phyloP scores from a whole-genome alignment of 345 rosid species.

The Linum trigynum region DNA sequence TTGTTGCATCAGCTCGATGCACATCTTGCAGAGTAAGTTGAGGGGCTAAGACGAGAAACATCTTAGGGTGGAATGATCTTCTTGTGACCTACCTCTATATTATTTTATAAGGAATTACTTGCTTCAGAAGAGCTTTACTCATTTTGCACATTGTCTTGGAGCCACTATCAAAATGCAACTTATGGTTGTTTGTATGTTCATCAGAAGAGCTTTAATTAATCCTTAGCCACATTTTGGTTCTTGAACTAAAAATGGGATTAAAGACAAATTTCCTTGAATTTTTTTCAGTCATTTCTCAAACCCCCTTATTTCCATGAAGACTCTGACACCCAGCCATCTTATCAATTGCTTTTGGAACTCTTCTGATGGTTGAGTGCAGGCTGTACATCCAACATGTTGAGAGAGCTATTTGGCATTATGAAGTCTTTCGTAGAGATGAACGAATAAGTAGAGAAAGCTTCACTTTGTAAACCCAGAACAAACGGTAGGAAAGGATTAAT shows the following conservation, averaged over 20 bases:
- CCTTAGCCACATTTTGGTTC: no score
- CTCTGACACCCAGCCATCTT: no score
- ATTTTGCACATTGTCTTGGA: no score
- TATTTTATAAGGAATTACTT: no score
- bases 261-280: no score
- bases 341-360: neutral
- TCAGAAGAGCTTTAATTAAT: no score
- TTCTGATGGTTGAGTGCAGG: neutral
- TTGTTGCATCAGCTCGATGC: conserved; percentile 48
- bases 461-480: neutral
- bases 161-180: no score
- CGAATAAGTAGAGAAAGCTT: neutral
- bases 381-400: neutral
- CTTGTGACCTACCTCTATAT: neutral
- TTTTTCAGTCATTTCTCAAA: no score
- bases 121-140: no score
- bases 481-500: neutral
- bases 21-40: conserved; percentile 14
- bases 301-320: no score
- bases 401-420: neutral
- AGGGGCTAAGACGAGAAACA: conserved; percentile 15
- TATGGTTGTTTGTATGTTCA: no score
- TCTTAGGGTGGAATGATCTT: conserved; percentile 13
- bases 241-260: no score
- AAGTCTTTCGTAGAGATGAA: neutral